Percentiles rank a stretch among this genome's conserved stretches.
Conservation (phyloP, 2,329 filamentous ascomycete species). For the Phialocephala subalpina region DNA sequence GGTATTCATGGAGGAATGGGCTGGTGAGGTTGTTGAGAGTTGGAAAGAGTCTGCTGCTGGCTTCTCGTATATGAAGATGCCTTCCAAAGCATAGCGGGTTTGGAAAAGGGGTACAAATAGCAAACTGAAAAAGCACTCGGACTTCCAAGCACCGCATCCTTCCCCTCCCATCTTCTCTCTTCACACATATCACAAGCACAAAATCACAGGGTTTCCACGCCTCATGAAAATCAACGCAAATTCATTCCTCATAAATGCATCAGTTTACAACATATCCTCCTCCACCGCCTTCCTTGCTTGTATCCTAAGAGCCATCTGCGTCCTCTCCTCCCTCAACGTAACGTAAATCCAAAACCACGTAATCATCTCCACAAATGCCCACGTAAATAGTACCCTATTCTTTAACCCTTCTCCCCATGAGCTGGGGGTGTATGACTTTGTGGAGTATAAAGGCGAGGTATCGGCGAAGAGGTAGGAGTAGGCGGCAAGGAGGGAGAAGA, state of each 20-base stretch:
- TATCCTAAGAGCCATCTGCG: constrained; percentile 44
- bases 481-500: constrained; percentile 67
- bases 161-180: background rate
- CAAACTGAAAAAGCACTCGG: background rate
- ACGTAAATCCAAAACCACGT: constrained; percentile 89
- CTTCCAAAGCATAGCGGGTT: background rate
- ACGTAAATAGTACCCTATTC: constrained; percentile 86
- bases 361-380: constrained; percentile 83
- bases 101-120: background rate
- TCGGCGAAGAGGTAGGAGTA: constrained; percentile 71
- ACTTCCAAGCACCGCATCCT: background rate
- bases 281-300: constrained; percentile 45
- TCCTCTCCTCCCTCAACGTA: constrained; percentile 71
- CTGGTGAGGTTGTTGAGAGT: constrained; percentile 42
- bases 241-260: background rate
- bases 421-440: constrained; percentile 50
- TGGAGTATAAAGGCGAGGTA: constrained; percentile 57
- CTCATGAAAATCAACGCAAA: background rate
- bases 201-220: background rate
- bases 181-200: background rate
- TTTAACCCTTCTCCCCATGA: constrained; percentile 73
- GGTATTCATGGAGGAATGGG: constrained; percentile 44
- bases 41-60: constrained; percentile 44
- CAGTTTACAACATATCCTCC: constrained; percentile 42
- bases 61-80: constrained; percentile 26